Conservation (phyloP, 192 early-diverging fungal species). For the Entomortierella chlamydospora region DNA sequence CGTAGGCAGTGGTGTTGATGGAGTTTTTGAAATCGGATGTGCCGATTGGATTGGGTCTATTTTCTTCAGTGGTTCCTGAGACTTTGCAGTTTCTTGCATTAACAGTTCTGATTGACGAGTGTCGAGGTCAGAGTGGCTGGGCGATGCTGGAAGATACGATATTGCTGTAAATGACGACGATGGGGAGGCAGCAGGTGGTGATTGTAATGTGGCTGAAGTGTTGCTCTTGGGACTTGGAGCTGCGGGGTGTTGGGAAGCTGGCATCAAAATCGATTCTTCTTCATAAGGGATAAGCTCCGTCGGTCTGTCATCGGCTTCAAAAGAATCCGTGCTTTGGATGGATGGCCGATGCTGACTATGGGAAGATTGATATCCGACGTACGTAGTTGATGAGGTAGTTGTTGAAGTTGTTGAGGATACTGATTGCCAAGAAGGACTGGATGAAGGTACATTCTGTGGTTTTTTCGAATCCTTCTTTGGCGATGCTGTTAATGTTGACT, state of each 20-base stretch:
- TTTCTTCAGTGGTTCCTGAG: constrained; percentile 2
- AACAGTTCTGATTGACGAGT: constrained; percentile 20
- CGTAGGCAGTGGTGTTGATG: constrained; percentile 2
- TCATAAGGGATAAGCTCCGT: constrained; percentile 44
- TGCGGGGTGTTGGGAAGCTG: not conserved
- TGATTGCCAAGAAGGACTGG: constrained; percentile 23
- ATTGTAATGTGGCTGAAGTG: not conserved
- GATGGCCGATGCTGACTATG: constrained; percentile 36
- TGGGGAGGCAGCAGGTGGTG: constrained; percentile 1
- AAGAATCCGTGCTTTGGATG: constrained; percentile 22
- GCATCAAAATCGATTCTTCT: constrained; percentile 2
- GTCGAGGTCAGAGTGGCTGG: constrained; percentile 21
- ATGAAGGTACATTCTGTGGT: constrained; percentile 9
- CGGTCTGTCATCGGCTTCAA: constrained; percentile 48
- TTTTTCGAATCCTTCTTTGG: constrained; percentile 35
- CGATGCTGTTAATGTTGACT: constrained; percentile 20
- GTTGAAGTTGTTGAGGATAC: not conserved
- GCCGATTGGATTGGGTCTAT: not conserved
- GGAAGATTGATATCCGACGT: constrained; percentile 23
- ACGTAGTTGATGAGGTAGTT: not conserved
- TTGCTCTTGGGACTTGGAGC: not conserved
- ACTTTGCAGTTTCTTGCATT: not conserved
- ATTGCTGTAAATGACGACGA: constrained; percentile 29
- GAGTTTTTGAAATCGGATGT: constrained; percentile 1
- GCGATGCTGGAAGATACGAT: constrained; percentile 35